Conservation (phyloP, 768 basidiomycete genomes). For the Boletellus ananas region DNA sequence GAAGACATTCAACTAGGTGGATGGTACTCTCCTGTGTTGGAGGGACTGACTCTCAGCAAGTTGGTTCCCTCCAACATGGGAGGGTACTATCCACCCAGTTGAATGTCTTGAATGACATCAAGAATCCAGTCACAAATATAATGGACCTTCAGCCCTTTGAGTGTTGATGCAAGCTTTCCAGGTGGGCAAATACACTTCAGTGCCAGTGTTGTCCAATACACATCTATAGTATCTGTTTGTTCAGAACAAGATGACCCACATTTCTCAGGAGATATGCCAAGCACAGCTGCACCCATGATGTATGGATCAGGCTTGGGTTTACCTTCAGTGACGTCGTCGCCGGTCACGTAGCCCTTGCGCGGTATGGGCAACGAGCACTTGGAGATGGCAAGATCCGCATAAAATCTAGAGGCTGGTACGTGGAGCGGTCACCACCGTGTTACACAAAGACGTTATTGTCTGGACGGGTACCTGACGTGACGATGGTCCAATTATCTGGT, state of each 20-base stretch:
- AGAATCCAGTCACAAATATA: too few species aligned
- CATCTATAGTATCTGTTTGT: too few species aligned
- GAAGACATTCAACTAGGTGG: too few species aligned
- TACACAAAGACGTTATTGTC: background rate
- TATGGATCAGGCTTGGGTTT: constrained; percentile 93
- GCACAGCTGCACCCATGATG: constrained; percentile 60
- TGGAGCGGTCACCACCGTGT: background rate
- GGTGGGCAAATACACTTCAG: too few species aligned
- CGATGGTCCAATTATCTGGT: constrained; percentile 68
- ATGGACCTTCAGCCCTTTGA: too few species aligned
- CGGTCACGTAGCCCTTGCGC: constrained; percentile 61
- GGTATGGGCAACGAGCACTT: constrained; percentile 61
- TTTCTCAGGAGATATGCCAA: constrained; percentile 51
- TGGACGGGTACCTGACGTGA: constrained; percentile 57
- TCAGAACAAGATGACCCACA: constrained; percentile 39
- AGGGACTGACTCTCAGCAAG: too few species aligned
- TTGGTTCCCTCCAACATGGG: too few species aligned
- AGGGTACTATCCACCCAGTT: too few species aligned
- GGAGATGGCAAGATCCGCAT: constrained; percentile 62
- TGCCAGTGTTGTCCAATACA: too few species aligned
- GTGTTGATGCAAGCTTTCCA: too few species aligned
- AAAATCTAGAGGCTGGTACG: constrained; percentile 63
- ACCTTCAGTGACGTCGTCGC: constrained; percentile 58
- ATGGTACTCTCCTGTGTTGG: too few species aligned
- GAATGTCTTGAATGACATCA: too few species aligned